Evolutionary conservation across 2,329 filamentous ascomycete species (phyloP).

Genomic region (Neopestalotiopsis sp.): DNA sequence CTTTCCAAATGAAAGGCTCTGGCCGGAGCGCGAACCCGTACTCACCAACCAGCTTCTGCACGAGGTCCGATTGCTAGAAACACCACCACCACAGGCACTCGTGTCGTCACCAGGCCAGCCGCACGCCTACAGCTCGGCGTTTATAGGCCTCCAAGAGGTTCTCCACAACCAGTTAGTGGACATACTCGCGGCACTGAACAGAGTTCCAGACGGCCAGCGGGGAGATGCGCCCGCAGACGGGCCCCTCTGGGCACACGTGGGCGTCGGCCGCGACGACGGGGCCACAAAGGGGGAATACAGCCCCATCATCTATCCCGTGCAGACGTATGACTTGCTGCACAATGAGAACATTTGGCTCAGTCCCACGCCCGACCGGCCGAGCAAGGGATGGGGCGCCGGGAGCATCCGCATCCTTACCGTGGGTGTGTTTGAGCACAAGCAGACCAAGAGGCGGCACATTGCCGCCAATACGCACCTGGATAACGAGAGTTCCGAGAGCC

Average conservation of each 20-base stretch:
- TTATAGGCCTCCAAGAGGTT: conserved; percentile 75
- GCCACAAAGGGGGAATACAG: conserved; percentile 75
- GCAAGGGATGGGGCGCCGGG: conserved; percentile 73
- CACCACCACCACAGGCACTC: conserved; percentile 26
- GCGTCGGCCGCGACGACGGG: conserved; percentile 71
- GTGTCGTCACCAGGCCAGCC: conserved; percentile 59
- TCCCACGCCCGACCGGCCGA: conserved; percentile 70
- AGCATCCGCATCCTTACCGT: conserved; percentile 67
- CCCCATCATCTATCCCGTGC: conserved; percentile 76
- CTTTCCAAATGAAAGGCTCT: conserved; percentile 62
- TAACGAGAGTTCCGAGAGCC: conserved; percentile 59
- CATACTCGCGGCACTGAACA: conserved; percentile 39
- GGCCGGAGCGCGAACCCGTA: conserved; percentile 60
- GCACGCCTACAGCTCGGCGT: conserved; percentile 40
- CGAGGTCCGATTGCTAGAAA: conserved; percentile 29
- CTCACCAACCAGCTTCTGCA: conserved; percentile 57
- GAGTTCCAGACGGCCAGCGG: neutral
- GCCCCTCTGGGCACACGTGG: conserved; percentile 63
- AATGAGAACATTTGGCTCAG: conserved; percentile 78
- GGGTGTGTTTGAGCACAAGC: conserved; percentile 61
- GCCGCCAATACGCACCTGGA: conserved; percentile 76
- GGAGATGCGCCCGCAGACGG: conserved; percentile 53
- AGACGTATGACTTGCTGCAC: conserved; percentile 62
- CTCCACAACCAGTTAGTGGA: conserved; percentile 67
- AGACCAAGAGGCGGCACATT: conserved; percentile 54